Conservation (phyloP, 345 rosid species). For the Eucalyptus sp. region DNA sequence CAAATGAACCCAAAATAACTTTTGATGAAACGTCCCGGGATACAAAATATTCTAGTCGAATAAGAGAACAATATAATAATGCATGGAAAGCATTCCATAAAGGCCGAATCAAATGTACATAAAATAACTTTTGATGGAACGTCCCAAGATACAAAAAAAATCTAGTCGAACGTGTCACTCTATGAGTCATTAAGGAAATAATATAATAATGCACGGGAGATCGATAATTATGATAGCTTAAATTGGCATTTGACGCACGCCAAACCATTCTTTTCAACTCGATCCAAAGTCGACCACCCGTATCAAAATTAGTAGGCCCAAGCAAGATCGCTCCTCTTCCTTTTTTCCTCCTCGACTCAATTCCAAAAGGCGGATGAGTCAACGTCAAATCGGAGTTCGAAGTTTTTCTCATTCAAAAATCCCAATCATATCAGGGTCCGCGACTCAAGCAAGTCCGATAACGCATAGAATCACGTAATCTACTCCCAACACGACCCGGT, state of each 20-base stretch:
- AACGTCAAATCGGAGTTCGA: accelerated
- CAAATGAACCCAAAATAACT: neutral
- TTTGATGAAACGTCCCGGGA: accelerated
- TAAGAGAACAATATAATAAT: too few species aligned
- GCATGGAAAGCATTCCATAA: neutral
- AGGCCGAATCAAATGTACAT: too few species aligned
- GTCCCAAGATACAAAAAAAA: neutral
- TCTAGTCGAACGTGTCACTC: accelerated
- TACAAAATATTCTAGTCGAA: too few species aligned
- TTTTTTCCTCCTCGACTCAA: accelerated
- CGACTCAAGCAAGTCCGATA: accelerated
- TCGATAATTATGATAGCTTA: neutral
- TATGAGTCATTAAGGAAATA: neutral
- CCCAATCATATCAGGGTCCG: accelerated
- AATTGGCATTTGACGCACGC: accelerated
- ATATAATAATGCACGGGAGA: neutral
- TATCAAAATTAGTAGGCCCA: neutral
- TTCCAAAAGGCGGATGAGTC: neutral
- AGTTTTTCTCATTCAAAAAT: neutral
- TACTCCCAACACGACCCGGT: accelerated
- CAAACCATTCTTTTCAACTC: accelerated
- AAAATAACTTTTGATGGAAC: too few species aligned
- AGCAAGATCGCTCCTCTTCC: accelerated
- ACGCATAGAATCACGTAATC: neutral
- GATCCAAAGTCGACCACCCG: accelerated